Evolutionary conservation across 202 grass and related monocot genomes (phyloP).

Genomic region (Cymbopogon flexuosus): DNA sequence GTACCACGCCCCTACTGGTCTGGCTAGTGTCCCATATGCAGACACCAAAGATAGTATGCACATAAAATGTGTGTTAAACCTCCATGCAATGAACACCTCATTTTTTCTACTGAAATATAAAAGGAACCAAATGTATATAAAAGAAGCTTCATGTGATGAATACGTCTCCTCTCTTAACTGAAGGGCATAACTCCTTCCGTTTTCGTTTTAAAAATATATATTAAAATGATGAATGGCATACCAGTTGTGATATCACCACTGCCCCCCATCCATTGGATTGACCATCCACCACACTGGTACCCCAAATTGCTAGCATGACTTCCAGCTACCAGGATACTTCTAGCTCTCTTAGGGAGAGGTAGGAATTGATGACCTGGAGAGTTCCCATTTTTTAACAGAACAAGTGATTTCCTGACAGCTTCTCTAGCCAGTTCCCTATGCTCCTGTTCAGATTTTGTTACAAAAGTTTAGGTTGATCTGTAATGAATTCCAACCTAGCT

Average conservation of each 20-base stretch:
- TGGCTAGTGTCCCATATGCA: background rate
- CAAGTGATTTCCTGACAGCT: constrained; percentile 95
- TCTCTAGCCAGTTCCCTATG: constrained; percentile 91
- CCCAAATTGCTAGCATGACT: constrained; percentile 83
- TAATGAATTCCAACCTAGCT: background rate
- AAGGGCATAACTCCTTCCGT: background rate
- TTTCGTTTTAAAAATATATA: background rate
- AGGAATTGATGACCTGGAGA: constrained; percentile 52
- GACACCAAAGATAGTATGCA: background rate
- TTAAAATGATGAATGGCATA: constrained; percentile 36
- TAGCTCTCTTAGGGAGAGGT: constrained; percentile 87
- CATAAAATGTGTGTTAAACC: background rate
- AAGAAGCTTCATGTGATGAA: background rate
- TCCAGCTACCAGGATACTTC: constrained; percentile 78
- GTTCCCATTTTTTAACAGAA: constrained; percentile 86
- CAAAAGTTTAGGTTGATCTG: constrained; percentile 20
- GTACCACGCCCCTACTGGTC: too few relatives aligned
- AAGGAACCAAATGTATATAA: background rate
- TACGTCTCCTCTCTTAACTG: background rate
- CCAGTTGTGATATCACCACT: constrained; percentile 83
- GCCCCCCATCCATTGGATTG: constrained; percentile 79
- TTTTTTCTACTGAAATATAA: background rate
- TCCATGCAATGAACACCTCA: background rate
- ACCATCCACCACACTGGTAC: constrained; percentile 97
- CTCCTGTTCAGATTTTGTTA: constrained; percentile 52